Base-by-base conservation (phyloP, 2,329 filamentous ascomycete genomes). In the Penicillium sp. region DNA sequence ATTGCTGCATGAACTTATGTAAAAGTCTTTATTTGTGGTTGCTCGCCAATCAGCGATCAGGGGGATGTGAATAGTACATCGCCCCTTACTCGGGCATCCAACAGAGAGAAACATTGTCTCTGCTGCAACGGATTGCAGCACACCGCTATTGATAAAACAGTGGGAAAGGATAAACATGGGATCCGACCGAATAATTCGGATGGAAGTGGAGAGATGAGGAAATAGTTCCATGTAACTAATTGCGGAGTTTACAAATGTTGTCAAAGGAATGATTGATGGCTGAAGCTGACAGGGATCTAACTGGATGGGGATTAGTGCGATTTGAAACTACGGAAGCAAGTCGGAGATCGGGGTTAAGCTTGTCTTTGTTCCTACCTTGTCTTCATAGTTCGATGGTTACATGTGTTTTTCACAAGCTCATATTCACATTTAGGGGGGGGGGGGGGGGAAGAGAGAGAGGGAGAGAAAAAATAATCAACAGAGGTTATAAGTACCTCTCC, bases 261-360 rank as follows among this genome's bases (percentile, higher is more conserved):
- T n/a, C 6, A 8, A n/a, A 19, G 36, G 34, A n/a, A 27, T 15
- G n/a, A 45, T 55, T 33, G 47, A 41, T 36, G 23, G 15, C 29
- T 29, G 31, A 38, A 21, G 53, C 13, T 56, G 49, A 56, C 41
- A 56, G 5, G 34, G 9, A 11, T 8, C 41, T 57, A 57, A 53
- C 54, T 0, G 2, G 6, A 47, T 53, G 2, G 15, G 49, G 54
- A 16, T 31, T 57, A 57, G 54, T 19, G 40, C 27, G 11, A 1
- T 0, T 8, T 10, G 8, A 16, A n/a, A 33, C 40, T 16, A 47
- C 8, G 41, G 40, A 19, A 38, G 5, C 23, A 50, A 38, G 4
- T 13, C 54, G 54, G 49, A 56, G 21, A 53, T 53, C 15, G 54
- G 54, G 16, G 27, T 56, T 57, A 57, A 47, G 49, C 25, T 46